Percentiles rank a stretch among this genome's conserved stretches.
Evolutionary conservation across 371 early-diverging fungal species (phyloP).

Genomic region (Mortierella sp.): DNA sequence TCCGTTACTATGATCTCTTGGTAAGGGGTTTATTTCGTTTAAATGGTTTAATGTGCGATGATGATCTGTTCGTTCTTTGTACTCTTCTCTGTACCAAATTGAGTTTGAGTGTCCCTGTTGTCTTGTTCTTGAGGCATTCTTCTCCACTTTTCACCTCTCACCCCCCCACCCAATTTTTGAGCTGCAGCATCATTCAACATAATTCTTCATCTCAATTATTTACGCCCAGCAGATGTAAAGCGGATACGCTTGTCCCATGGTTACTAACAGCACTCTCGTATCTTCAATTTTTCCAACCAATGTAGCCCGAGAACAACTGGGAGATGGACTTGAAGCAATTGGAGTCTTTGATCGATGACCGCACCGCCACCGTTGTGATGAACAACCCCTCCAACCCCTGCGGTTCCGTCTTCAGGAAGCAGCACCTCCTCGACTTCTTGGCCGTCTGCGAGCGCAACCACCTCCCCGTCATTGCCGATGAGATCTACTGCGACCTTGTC

Average conservation of each 20-base stretch:
- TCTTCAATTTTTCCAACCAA: neutral
- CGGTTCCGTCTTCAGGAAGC: conserved; percentile 86
- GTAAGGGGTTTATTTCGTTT: conserved; percentile 53
- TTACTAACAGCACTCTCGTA: neutral
- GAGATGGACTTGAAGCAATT: conserved; percentile 87
- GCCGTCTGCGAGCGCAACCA: conserved; percentile 81
- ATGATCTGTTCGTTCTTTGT: neutral
- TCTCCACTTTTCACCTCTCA: neutral
- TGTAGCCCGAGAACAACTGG: conserved; percentile 85
- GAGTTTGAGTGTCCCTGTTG: neutral
- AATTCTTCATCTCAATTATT: neutral
- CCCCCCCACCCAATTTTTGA: neutral
- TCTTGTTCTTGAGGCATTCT: neutral
- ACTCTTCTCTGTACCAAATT: conserved; percentile 9
- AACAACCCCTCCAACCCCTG: conserved; percentile 96
- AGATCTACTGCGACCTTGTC: conserved; percentile 94
- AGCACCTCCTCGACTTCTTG: conserved; percentile 82
- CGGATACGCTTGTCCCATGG: neutral
- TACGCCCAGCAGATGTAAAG: neutral
- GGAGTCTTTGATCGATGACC: conserved; percentile 85
- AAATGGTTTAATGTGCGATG: neutral
- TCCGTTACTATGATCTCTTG: conserved; percentile 83
- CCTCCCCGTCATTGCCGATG: conserved; percentile 92
- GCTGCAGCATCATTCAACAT: neutral
- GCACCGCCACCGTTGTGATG: conserved; percentile 86